These are phyloP conservation scores for Neonectria neomacrospora DNA, from an alignment of 2,329 filamentous ascomycete genomes.

Conservation along the genomic window DNA sequence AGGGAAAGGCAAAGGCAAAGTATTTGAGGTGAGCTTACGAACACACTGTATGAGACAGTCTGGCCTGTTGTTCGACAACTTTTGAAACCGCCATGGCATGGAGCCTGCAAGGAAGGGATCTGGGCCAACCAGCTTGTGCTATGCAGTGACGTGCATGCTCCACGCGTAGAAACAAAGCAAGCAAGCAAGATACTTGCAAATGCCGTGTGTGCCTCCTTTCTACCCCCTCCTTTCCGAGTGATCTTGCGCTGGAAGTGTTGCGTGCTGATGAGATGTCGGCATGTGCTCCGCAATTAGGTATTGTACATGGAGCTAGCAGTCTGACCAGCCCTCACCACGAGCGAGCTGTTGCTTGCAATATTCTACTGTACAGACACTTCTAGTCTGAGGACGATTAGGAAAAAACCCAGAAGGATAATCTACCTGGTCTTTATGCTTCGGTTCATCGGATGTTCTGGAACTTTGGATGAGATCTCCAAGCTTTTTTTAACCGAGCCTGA, in stretches of 20 bases:
- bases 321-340: not conserved
- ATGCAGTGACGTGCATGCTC: constrained; percentile 1
- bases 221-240: constrained; percentile 2
- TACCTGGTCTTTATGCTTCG: not conserved
- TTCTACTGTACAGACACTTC: not conserved
- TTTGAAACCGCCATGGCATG: constrained; percentile 12
- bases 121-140: constrained; percentile 4
- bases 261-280: not conserved
- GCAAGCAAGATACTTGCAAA: not conserved
- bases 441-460: not conserved
- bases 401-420: not conserved
- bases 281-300: not conserved
- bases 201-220: not conserved
- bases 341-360: not conserved
- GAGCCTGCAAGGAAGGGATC: constrained; percentile 1
- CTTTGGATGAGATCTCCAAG: not conserved
- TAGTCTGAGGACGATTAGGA: not conserved
- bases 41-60: not conserved
- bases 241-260: constrained; percentile 6
- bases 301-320: not conserved
- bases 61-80: not conserved
- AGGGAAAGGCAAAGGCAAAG: not conserved
- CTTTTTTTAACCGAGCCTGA: not conserved
- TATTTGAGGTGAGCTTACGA: not conserved
- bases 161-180: not conserved